Evolutionary conservation across 306 rosid species (phyloP).

Genomic region (Spatholobus suberectus): DNA sequence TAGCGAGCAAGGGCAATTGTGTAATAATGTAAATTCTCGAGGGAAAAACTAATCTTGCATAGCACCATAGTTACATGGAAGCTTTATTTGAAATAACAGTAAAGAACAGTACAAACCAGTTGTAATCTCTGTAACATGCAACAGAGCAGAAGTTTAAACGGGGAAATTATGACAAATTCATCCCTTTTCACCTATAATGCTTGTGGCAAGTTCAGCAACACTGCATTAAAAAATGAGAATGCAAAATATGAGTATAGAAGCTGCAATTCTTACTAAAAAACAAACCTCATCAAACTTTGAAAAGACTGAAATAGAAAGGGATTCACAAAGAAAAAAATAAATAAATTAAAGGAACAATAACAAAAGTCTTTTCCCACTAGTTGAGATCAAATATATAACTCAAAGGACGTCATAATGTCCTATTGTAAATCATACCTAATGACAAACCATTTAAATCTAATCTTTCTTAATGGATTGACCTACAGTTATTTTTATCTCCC

Average conservation of each 20-base stretch:
- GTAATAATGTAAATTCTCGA: background rate
- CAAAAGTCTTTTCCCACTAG: background rate
- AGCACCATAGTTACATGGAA: constrained; percentile 28
- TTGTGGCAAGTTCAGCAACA: constrained; percentile 28
- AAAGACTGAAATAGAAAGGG: background rate
- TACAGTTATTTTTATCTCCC: background rate
- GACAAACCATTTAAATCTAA: background rate
- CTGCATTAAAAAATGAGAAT: constrained; percentile 37
- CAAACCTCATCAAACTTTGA: background rate
- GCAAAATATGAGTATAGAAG: constrained; percentile 20
- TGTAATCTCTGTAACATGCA: constrained; percentile 26
- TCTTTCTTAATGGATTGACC: background rate
- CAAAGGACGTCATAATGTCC: no score
- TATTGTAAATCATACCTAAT: background rate
- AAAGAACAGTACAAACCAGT: constrained; percentile 22
- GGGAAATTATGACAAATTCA: constrained; percentile 21
- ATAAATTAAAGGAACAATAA: background rate
- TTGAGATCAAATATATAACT: no score
- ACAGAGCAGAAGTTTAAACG: background rate
- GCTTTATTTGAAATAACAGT: constrained; percentile 37
- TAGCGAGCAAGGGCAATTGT: background rate
- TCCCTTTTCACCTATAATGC: constrained; percentile 4
- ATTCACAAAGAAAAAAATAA: background rate
- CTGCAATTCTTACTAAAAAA: background rate
- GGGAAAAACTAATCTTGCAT: background rate